Percentiles rank a stretch among this genome's conserved stretches.
Evolutionary conservation across 495 filamentous ascomycete genomes (phyloP).

Genomic region (Cenococcum geophilum): DNA sequence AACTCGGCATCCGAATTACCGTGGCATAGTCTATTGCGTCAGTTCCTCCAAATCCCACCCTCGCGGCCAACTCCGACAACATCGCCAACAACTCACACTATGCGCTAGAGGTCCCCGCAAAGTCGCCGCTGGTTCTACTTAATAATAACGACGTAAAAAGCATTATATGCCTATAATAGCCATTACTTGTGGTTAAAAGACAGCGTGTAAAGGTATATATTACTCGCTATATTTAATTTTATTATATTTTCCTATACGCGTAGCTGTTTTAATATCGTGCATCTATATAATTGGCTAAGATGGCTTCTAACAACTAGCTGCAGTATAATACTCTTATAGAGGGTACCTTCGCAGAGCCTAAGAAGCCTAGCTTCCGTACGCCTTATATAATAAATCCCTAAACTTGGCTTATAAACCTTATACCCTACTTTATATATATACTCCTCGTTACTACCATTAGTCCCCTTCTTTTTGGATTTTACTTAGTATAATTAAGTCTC

Average conservation of each 20-base stretch:
- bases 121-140: slow-evolving; percentile 9
- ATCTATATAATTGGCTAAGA: not conserved
- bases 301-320: slow-evolving; percentile 16
- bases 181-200: not conserved
- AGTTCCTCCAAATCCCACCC: slow-evolving; percentile 2
- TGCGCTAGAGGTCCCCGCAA: slow-evolving; percentile 14
- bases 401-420: slow-evolving; percentile 35
- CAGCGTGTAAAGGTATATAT: slow-evolving; percentile 14
- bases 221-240: not conserved
- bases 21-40: not conserved
- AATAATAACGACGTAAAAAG: slow-evolving; percentile 23
- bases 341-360: slow-evolving; percentile 7
- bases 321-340: slow-evolving; percentile 21
- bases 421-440: slow-evolving; percentile 37
- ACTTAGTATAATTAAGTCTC: slow-evolving; percentile 56
- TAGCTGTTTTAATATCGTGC: not conserved
- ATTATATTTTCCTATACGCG: not conserved
- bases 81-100: slow-evolving; percentile 2
- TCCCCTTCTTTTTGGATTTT: slow-evolving; percentile 88
- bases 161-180: slow-evolving; percentile 23
- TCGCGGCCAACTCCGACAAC: slow-evolving; percentile 25
- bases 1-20: too few species aligned
- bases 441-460: slow-evolving; percentile 50
- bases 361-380: slow-evolving; percentile 17
- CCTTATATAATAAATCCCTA: slow-evolving; percentile 32